Conservation (phyloP, 768 basidiomycete species). For the Suillus placidus region DNA sequence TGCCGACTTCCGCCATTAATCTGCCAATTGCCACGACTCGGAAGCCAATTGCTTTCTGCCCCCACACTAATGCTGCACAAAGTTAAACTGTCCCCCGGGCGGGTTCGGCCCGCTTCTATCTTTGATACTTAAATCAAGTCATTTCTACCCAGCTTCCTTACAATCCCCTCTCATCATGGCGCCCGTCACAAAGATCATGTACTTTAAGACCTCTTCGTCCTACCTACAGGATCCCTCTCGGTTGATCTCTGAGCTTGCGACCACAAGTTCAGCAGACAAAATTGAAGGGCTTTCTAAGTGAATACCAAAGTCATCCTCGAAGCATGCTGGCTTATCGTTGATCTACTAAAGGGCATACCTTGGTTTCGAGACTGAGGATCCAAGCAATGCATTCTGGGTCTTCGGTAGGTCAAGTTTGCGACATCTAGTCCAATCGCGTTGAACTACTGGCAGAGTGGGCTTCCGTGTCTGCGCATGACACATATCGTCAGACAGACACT, state of each 20-base stretch:
- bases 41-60: too few relatives aligned
- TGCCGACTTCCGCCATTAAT: too few relatives aligned
- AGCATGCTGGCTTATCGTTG: slow-evolving; percentile 7
- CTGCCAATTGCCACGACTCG: too few relatives aligned
- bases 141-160: too few relatives aligned
- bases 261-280: slow-evolving; percentile 12
- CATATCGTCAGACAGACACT: slow-evolving; percentile 13
- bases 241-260: slow-evolving; percentile 18
- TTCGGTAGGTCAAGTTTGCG: slow-evolving; percentile 20
- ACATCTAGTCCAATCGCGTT: background rate
- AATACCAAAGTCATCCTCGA: slow-evolving; percentile 2
- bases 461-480: slow-evolving; percentile 20
- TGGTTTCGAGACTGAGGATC: slow-evolving; percentile 33
- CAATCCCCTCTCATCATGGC: background rate
- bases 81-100: too few relatives aligned
- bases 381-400: slow-evolving; percentile 30
- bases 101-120: too few relatives aligned
- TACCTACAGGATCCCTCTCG: slow-evolving; percentile 20
- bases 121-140: too few relatives aligned
- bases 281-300: slow-evolving; percentile 25
- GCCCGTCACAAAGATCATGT: background rate
- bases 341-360: slow-evolving; percentile 19
- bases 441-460: slow-evolving; percentile 26
- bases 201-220: slow-evolving; percentile 26
- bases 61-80: too few relatives aligned